Conservation (phyloP, 257 asterid genomes). For the Dorcoceras hygrometricum region DNA sequence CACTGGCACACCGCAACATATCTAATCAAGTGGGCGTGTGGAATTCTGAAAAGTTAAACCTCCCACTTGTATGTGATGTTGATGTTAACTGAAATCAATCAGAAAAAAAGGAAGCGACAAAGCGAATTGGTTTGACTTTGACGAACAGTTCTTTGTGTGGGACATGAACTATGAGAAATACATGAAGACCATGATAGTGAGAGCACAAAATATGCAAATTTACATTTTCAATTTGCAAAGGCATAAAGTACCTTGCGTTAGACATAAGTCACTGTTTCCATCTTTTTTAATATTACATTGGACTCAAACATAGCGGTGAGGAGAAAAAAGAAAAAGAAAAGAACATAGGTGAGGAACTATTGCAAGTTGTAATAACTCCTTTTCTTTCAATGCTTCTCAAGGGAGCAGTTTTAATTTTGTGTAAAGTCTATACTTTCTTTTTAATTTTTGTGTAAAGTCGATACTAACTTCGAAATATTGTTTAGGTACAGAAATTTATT, state of each 20-base stretch:
- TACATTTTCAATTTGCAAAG: background rate
- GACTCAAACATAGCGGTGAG: background rate
- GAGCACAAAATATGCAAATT: background rate
- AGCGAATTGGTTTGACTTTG: no score
- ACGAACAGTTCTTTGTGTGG: no score
- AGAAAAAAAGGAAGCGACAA: no score
- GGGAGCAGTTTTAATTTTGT: background rate
- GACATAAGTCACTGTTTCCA: background rate
- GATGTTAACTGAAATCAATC: no score
- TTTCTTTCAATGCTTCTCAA: background rate
- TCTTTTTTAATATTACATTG: background rate
- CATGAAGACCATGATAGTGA: no score
- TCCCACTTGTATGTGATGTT: no score
- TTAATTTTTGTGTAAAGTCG: background rate
- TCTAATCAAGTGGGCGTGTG: no score
- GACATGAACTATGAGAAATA: no score
- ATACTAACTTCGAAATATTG: background rate
- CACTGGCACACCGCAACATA: no score
- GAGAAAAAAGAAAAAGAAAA: no score
- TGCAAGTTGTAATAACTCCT: background rate
- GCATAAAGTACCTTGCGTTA: background rate
- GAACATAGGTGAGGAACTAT: slow-evolving; percentile 2
- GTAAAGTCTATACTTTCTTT: no score
- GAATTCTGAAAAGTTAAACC: no score
- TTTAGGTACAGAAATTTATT: slow-evolving; percentile 15